Evolutionary conservation across 140 eudicot species (phyloP).

Genomic region (Flaveria floridana): DNA sequence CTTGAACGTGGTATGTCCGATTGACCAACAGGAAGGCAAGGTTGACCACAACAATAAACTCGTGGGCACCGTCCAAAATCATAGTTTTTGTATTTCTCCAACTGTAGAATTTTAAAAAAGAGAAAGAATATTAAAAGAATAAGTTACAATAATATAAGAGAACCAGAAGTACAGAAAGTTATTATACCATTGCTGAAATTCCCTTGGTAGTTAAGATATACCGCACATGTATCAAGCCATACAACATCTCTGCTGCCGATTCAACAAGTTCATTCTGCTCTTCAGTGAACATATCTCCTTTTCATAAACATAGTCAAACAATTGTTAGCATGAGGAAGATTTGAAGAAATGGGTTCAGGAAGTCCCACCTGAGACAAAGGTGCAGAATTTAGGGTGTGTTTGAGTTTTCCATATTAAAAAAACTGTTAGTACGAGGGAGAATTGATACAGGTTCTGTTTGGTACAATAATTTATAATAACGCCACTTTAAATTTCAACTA

Average conservation of each 20-base stretch:
- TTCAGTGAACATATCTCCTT: conserved; percentile 92
- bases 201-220: conserved; percentile 89
- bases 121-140: not conserved
- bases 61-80: conserved; percentile 98
- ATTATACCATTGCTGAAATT: conserved; percentile 84
- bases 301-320: conserved; percentile 18
- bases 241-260: conserved; percentile 96
- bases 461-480: not conserved
- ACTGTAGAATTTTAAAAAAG: conserved; percentile 36
- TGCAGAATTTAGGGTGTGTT: not conserved
- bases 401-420: not conserved
- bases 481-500: not conserved
- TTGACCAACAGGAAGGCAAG: conserved; percentile 99
- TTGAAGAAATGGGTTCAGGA: conserved; percentile 17
- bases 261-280: conserved; percentile 93
- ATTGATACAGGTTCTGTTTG: not conserved
- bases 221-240: conserved; percentile 89
- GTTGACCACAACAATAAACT: conserved; percentile 96
- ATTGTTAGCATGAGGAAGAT: conserved; percentile 19
- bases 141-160: conserved; percentile 2
- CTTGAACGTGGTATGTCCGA: conserved; percentile 94
- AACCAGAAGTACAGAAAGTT: not conserved
- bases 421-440: not conserved
- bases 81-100: conserved; percentile 90
- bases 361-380: not conserved